Conservation (phyloP, 139 green algal species). For the Picochlorum costavermella region DNA sequence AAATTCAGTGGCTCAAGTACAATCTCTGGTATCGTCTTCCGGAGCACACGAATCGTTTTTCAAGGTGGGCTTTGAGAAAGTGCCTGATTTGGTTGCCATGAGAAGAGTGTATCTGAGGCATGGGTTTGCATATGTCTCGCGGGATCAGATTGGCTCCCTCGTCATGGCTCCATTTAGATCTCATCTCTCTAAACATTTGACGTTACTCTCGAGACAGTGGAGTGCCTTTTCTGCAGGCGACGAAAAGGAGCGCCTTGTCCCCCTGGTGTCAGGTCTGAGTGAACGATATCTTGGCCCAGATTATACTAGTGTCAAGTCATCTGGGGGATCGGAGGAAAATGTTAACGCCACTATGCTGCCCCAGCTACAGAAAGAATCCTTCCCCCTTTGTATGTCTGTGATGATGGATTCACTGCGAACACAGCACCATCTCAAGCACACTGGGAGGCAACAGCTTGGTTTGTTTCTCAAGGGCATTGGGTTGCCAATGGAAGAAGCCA, state of each 20-base stretch:
- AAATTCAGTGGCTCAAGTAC: conserved; percentile 10
- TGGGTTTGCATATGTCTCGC: conserved; percentile 70
- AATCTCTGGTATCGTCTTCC: background rate
- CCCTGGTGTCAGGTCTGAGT: conserved; percentile 70
- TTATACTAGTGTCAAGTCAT: conserved; percentile 32
- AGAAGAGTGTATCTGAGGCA: conserved; percentile 58
- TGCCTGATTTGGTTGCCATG: conserved; percentile 76
- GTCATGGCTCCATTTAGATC: conserved; percentile 63
- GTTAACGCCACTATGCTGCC: conserved; percentile 38
- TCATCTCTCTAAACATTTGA: conserved; percentile 33
- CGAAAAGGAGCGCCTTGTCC: conserved; percentile 65
- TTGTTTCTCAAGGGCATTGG: conserved; percentile 97
- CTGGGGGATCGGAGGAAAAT: conserved; percentile 10
- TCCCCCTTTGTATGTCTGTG: conserved; percentile 79
- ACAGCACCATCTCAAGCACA: conserved; percentile 83
- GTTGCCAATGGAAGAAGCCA: conserved; percentile 78
- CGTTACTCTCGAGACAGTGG: conserved; percentile 50
- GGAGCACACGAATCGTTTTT: conserved; percentile 38
- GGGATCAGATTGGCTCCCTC: conserved; percentile 57
- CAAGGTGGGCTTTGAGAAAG: conserved; percentile 74
- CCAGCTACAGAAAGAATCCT: conserved; percentile 48
- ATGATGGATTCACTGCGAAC: conserved; percentile 43
- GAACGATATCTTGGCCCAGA: conserved; percentile 63
- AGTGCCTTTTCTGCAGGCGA: conserved; percentile 44
- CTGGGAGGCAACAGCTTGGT: conserved; percentile 79